These are phyloP conservation scores for Pleurozium schreberi DNA, from an alignment of 225 moss, liverwort and hornwort species.

Conservation along the genomic window DNA sequence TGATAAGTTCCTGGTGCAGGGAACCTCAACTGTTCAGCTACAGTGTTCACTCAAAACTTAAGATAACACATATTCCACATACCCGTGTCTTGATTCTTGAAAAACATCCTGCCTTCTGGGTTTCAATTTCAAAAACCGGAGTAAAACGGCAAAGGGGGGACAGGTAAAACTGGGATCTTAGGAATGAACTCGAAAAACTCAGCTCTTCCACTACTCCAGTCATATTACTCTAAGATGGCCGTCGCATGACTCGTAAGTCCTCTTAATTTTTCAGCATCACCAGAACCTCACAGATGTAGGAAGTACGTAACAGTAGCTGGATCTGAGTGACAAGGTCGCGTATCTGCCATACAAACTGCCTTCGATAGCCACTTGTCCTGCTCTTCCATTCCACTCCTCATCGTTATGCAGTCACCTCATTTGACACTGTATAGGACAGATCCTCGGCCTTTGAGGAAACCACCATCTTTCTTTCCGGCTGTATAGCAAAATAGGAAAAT, in stretches of 20 bases:
- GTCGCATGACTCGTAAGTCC: not conserved
- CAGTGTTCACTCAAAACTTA: not conserved
- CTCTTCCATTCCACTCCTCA: not conserved
- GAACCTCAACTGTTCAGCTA: not conserved
- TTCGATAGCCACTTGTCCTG: not conserved
- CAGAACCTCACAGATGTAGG: not conserved
- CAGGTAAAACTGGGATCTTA: not conserved
- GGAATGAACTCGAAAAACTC: not conserved
- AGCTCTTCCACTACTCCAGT: not conserved
- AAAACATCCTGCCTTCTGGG: not conserved
- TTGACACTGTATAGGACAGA: not conserved
- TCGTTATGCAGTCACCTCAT: not conserved
- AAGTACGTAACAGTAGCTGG: not conserved
- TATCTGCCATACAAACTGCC: not conserved
- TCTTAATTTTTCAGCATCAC: not conserved
- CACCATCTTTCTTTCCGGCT: not conserved
- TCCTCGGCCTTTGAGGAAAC: not conserved
- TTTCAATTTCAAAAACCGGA: not conserved
- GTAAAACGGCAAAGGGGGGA: not conserved
- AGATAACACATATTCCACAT: not conserved
- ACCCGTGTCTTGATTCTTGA: not conserved
- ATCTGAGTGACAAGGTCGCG: not conserved
- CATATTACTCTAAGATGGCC: not conserved
- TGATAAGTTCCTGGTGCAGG: not conserved
- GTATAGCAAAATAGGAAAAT: conserved; percentile 1